Conservation (phyloP, 2,329 filamentous ascomycete species). For the Aspergillus sp. region DNA sequence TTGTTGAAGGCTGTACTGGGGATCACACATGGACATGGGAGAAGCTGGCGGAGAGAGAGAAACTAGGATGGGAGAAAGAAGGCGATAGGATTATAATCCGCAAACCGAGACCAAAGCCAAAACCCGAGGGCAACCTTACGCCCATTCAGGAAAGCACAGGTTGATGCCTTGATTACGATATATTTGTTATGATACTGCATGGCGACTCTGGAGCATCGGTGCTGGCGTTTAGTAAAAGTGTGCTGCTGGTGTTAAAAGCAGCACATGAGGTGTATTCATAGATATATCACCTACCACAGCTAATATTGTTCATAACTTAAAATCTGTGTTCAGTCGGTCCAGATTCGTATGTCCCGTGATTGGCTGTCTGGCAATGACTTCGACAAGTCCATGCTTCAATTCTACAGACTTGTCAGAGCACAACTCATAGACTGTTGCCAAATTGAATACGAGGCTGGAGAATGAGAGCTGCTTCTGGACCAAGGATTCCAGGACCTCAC, state of each 20-base stretch:
- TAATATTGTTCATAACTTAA: slow-evolving; percentile 62
- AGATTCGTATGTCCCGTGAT: slow-evolving; percentile 59
- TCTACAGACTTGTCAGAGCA: slow-evolving; percentile 74
- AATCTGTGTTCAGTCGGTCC: slow-evolving; percentile 71
- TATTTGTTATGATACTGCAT: slow-evolving; percentile 7
- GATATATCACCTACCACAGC: neutral
- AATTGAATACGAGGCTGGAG: slow-evolving; percentile 80
- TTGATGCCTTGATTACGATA: neutral
- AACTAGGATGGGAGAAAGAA: slow-evolving; percentile 82
- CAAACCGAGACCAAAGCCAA: slow-evolving; percentile 45
- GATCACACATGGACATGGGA: slow-evolving; percentile 62
- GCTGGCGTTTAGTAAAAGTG: slow-evolving; percentile 15
- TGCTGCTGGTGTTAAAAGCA: neutral
- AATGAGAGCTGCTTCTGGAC: slow-evolving; percentile 66
- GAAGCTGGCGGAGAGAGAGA: slow-evolving; percentile 64
- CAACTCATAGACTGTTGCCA: slow-evolving; percentile 88
- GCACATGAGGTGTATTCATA: slow-evolving; percentile 11
- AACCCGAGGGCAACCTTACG: slow-evolving; percentile 20
- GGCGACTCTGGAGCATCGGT: slow-evolving; percentile 22
- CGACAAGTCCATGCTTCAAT: slow-evolving; percentile 70
- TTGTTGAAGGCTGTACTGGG: slow-evolving; percentile 55
- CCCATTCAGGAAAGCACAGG: slow-evolving; percentile 18
- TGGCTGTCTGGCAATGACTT: slow-evolving; percentile 63
- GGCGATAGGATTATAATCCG: slow-evolving; percentile 75
- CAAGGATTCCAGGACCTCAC: slow-evolving; percentile 64